Base-by-base conservation (phyloP, 139 green algal genomes). In the Tetradesmus lagerheimii region DNA sequence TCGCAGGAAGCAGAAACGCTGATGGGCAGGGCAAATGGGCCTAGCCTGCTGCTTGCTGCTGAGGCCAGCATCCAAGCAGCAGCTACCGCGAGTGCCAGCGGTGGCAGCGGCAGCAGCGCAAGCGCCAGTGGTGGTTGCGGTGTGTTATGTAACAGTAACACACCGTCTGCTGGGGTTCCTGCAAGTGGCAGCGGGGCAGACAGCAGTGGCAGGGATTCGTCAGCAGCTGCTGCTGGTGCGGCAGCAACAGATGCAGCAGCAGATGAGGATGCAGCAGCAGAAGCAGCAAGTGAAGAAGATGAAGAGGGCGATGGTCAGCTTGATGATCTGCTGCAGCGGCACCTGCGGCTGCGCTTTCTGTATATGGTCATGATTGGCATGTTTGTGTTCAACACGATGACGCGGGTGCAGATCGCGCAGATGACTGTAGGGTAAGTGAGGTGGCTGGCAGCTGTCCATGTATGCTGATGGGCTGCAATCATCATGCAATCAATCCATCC, bases 351-450 rank as follows among this genome's bases (percentile, higher is more conserved):
- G 29, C 66, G 66, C 29, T 35, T 77, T 14, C 66, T 77, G 66
- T 35, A 77, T 27, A 77, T 77, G 66, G 12, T 77, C 9, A 77
- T 77, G 66, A 77, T 77, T 6, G 66, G 66, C 66, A 77, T 77
- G 66, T 77, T 38, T 35, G 66, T 35, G 66, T 77, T 77, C 66
- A 77, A 77, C 66, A 6, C 66, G 27, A 25, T 77, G 25, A n/a
- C 66, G 6, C 66, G 66, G 3, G 66, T 77, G 66, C 66, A 77
- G 66, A 77, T 77, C 27, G 66, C 66, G 66, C 66, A 35, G 29
- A 77, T 77, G 66, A 77, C 66, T 14, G 66, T 77, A 4, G 23
- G 25, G 50, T 64, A 25, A 64, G 50, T 64, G 43, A 50, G 8
- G 43, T 50, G 43, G 43, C 43, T 14, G 43, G 43, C 43, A 50